phyloP scores from a whole-genome alignment of 306 rosid genomes.

The Sicyos edulis region DNA sequence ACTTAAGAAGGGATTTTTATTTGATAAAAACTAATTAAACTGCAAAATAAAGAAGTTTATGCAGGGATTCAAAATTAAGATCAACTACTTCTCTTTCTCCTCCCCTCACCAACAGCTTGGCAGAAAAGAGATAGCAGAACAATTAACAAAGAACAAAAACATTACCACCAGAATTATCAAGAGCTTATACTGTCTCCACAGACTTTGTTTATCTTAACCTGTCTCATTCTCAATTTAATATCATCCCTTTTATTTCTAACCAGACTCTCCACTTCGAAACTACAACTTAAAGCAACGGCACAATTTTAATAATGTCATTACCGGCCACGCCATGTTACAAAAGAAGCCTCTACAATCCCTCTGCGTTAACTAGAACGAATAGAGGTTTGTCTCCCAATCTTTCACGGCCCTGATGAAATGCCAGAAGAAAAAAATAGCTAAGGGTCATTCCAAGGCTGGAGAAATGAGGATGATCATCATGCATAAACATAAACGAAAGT shows the following conservation, averaged over 20 bases:
- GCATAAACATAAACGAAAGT: not conserved
- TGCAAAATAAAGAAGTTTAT: conserved; percentile 7
- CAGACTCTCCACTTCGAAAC: conserved; percentile 8
- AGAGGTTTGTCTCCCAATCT: conserved; percentile 58
- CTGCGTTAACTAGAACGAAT: conserved; percentile 59
- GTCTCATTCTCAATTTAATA: conserved; percentile 27
- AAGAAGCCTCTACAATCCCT: conserved; percentile 32
- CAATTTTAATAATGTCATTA: conserved; percentile 6
- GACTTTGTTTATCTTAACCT: not conserved
- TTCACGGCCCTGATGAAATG: conserved; percentile 68
- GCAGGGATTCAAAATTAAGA: not conserved
- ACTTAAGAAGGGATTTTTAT: not conserved
- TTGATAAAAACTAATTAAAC: not conserved
- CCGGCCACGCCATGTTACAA: conserved; percentile 12
- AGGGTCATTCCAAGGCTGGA: not conserved
- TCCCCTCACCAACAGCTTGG: not conserved
- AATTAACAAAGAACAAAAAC: conserved; percentile 7
- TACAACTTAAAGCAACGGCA: conserved; percentile 17
- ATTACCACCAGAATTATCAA: conserved; percentile 4
- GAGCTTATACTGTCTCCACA: conserved; percentile 7
- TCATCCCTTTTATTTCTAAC: conserved; percentile 24
- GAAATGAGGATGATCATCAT: not conserved
- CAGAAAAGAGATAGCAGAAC: not conserved
- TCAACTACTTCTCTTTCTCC: not conserved
- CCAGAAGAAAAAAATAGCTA: not conserved